phyloP scores from a whole-genome alignment of 23 red algal species.

The Gracilariopsis chorda region DNA sequence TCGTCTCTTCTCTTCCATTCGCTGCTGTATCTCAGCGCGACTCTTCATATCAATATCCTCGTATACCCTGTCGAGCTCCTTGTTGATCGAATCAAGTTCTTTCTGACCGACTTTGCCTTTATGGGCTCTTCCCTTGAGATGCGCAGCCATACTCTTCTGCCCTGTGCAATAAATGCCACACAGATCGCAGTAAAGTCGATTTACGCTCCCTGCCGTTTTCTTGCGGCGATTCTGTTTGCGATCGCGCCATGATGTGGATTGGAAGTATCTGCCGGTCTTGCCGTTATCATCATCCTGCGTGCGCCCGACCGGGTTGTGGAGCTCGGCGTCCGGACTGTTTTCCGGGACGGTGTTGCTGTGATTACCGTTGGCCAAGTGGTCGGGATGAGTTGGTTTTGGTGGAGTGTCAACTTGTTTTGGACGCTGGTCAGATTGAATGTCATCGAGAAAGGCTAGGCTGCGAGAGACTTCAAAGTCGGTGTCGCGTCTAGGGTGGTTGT shows the following conservation, averaged over 20 bases:
- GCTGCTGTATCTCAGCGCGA: too few relatives aligned
- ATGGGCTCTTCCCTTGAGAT: background rate
- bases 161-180: background rate
- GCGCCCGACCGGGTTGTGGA: background rate
- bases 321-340: background rate
- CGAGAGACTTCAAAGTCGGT: too few relatives aligned
- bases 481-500: too few relatives aligned
- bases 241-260: background rate
- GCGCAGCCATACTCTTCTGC: background rate
- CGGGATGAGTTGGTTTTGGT: background rate
- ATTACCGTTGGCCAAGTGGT: too few relatives aligned
- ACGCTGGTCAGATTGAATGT: background rate
- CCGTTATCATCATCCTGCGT: background rate
- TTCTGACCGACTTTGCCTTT: background rate
- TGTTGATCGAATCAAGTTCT: background rate
- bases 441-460: background rate
- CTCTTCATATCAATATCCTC: background rate
- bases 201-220: background rate
- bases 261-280: background rate
- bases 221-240: background rate
- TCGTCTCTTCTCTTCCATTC: too few relatives aligned
- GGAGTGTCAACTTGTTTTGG: background rate
- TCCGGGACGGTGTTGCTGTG: background rate
- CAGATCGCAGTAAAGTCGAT: background rate
- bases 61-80: background rate